Base-by-base conservation (phyloP, 176 grass and related monocot species). In the Miscanthus lutarioriparius region DNA sequence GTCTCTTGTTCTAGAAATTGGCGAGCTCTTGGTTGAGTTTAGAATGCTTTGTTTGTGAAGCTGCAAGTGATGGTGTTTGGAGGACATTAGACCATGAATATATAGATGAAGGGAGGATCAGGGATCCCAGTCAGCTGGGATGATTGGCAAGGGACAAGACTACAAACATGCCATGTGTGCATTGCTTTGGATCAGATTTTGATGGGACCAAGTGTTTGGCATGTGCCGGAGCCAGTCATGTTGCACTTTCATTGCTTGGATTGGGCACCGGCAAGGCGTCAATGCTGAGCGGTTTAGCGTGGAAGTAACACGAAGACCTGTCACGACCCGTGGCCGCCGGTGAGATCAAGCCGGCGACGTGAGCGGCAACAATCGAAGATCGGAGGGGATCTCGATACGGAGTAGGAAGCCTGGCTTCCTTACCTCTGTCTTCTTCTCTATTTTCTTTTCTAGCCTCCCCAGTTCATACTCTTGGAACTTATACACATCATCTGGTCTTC, bases 101-200 rank as follows among this genome's bases (percentile, higher is more conserved):
- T 84, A 39, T 80, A 51, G 66, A 10, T 37, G 20, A 20, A 47
- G 36, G 47, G 11, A 75, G 45, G 62, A 61, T 9, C 13, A 10
- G 20, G 71, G 19, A 6, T 0, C 6, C 61, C 7, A 32, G 17
- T 13, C 5, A 59, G 32, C 5, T 72, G 41, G 9, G 15, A 68
- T 45, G 26, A 78, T 61, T 83, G 75, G 37, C 56, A 87, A 79
- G 48, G 69, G 74, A 79, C 49, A 69, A 70, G 14, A 11, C 41
- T 84, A 69, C 68, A 61, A 54, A 70, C 64, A 67, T 26, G 26
- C 12, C 66, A 66, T 19, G 11, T 81, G 87, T 10, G 11, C 39
- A 9, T 26, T 26, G 38, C 26, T 85, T 68, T 82, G 58, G 49
- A 83, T 83, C 45, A 43, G 74, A 54, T 78, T 84, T 40, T 90